Base-by-base conservation (phyloP, 805 yeast species). In the Zygosaccharomyces siamensis region DNA sequence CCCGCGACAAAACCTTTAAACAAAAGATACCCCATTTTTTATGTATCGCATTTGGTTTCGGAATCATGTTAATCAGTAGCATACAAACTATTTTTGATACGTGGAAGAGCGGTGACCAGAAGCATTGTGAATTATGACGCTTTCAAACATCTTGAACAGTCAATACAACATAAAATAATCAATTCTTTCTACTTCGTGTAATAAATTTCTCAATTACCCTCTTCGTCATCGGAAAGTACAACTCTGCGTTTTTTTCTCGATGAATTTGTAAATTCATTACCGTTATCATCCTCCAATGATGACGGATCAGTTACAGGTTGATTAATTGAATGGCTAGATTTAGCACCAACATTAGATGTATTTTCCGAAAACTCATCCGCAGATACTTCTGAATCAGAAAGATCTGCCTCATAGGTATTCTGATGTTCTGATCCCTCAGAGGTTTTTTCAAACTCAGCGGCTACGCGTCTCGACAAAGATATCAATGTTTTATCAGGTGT, bases 41-140 rank as follows among this genome's bases (percentile, higher is more conserved):
- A 0, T 84, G 93, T 59, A 77, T 83, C 7, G 63, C 67, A 0
- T 89, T 92, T 67, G 98, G 98, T 0, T 66, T 82, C 32, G 53
- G 77, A 2, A 85, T 92, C 12, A 85, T 92, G 93, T 53, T 87
- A 27, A 71, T 89, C 11, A 86, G 96, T n/a, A 83, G 95, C 0
- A 68, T 77, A 16, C 90, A 85, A 72, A 86, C 95, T 1, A 72
- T 88, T 3, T 51, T 73, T 12, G 70, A 74, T 33, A 71, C 81
- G 23, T 30, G 75, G 11, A 61, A 66, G 7, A 71, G 66, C 7
- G 69, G 66, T 8, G 76, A 67, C 18, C 78, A 72, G 18, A 68
- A 66, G 24, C 84, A 81, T 53, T 83, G 88, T 64, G 70, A 67
- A 12, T 61, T 53, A 46, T 43, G 63, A 46, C 28, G 18, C 26